Evolutionary conservation across 2,329 filamentous ascomycete genomes (phyloP).

Genomic region (Zalaria obscura): DNA sequence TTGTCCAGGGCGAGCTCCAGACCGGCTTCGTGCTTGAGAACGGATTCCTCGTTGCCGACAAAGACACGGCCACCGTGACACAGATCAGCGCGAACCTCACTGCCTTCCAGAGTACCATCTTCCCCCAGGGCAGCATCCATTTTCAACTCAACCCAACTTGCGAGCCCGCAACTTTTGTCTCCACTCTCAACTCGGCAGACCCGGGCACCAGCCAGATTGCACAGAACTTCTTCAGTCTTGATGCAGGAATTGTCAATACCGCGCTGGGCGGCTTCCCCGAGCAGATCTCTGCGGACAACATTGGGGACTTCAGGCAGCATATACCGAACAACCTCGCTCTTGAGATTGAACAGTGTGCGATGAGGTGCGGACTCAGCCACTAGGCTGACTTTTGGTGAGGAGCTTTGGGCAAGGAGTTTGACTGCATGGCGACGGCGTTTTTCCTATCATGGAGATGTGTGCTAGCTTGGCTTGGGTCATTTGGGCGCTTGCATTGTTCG

Average conservation of each 20-base stretch:
- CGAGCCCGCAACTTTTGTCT: slow-evolving; percentile 28
- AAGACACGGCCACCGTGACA: slow-evolving; percentile 14
- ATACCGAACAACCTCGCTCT: slow-evolving; percentile 31
- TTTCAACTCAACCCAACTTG: slow-evolving; percentile 35
- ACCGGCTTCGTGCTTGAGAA: slow-evolving; percentile 35
- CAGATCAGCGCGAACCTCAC: slow-evolving; percentile 26
- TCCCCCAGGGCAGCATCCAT: slow-evolving; percentile 32
- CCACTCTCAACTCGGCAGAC: slow-evolving; percentile 28
- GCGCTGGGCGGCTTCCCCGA: slow-evolving; percentile 22
- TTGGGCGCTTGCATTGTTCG: not conserved
- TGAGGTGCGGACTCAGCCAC: slow-evolving; percentile 29
- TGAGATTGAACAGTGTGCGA: slow-evolving; percentile 39
- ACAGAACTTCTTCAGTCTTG: slow-evolving; percentile 28
- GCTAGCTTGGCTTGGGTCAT: not conserved
- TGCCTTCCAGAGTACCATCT: slow-evolving; percentile 31
- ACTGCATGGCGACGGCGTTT: not conserved
- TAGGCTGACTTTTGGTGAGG: not conserved
- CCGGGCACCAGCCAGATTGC: slow-evolving; percentile 27
- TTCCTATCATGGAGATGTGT: not conserved
- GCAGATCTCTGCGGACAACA: slow-evolving; percentile 18
- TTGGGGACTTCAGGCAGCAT: slow-evolving; percentile 19
- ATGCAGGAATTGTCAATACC: slow-evolving; percentile 21
- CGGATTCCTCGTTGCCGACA: slow-evolving; percentile 19
- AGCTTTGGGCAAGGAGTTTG: not conserved
- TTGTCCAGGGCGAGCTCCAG: slow-evolving; percentile 26